Evolutionary conservation across 2,329 filamentous ascomycete species (phyloP), one percentile per base, ranked within the genome.

Genomic region (Diplodia mutila): DNA sequence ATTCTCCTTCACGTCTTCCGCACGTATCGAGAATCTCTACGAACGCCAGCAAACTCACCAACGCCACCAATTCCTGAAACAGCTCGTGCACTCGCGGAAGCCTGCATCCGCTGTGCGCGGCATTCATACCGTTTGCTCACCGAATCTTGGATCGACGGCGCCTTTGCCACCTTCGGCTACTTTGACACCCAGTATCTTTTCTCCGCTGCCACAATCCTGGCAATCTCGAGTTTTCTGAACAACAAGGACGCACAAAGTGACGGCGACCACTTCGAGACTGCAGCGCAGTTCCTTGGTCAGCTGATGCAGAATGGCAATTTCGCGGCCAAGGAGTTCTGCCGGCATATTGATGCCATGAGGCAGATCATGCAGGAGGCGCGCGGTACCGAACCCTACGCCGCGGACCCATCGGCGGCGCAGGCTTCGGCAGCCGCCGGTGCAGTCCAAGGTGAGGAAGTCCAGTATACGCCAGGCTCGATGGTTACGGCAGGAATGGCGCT

Each of bases 131-230:
- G 76, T 0, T 72, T 84, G 0, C 72, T 85, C 0, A 80, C 78
- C 2, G 77, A 82, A 6, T 77, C 77, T 14, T 85, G 83, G 83
- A 79, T 83, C 1, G 78, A 82, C 37, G 83, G 83, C 0, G 79
- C 81, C 0, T 83, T 84, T 65, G 74, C 78, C 0, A 83, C 79
- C 0, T 83, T 84, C 54, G 83, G 84, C 68, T 84, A 83, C 71
- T 81, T 81, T 55, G 78, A 80, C 71, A 80, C 80, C 0, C 81
- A 83, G 55, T 84, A 83, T 49, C 78, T 85, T 29, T 85, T 85
- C 71, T 81, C 82, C 0, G 77, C 81, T 0, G 76, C 80, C 2
- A 82, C 79, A 0, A 77, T 84, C 4, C 76, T 85, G 1, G 81
- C 80, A 0, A 75, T 83, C 1, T 83, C 83, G 1, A 81, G 78